Base-by-base conservation (phyloP, 768 basidiomycete species). In the Russula ochroleuca region DNA sequence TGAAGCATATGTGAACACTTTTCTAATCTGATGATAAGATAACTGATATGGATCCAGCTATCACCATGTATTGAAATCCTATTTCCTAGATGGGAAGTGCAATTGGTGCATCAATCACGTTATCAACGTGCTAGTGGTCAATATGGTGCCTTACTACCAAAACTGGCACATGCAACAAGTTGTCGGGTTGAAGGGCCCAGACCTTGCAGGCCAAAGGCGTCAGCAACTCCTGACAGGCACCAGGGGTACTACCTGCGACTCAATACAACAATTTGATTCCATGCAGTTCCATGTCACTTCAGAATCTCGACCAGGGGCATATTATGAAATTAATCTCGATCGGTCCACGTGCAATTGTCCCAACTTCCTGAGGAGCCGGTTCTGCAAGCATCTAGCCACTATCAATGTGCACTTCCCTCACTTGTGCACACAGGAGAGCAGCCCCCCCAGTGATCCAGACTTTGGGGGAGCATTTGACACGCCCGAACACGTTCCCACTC, bases 311-410 rank as follows among this genome's bases (percentile, higher is more conserved):
- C 35, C 35, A 7, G 35, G 35, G 10, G 10, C 10, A 6, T 35
- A 35, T 17, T 58, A 58, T 14, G 7, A 35, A 2, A 25, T 58
- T 2, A 10, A 58, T 49, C 57, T 58, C 6, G 1, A 23, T 13
- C 9, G 5, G 6, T 23, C 17, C 0, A 25, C 35, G 0, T 58
- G 57, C n/a, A 19, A 31, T 15, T 58, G 57, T 6, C 0, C 4
- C 1, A 47, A 58, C 4, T 58, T 49, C 35, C 57, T 47, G 2
- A 23, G 57, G 33, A 58, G 49, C 23, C 33, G 17, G 8, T 58
- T 38, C 17, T 58, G 57, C 57, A 58, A 49, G 47, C 47, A 58
- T 23, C 49, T 58, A 15, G 57, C 47, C 0, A 35, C 57, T 1
- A 21, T 49, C 1, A 10, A 49, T 17, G 9, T 49, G 21, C 47